A percentile compares a stretch with the other conserved stretches of the same genome.
phyloP scores from a whole-genome alignment of 2,329 filamentous ascomycete species.

The Fusarium hainanense region DNA sequence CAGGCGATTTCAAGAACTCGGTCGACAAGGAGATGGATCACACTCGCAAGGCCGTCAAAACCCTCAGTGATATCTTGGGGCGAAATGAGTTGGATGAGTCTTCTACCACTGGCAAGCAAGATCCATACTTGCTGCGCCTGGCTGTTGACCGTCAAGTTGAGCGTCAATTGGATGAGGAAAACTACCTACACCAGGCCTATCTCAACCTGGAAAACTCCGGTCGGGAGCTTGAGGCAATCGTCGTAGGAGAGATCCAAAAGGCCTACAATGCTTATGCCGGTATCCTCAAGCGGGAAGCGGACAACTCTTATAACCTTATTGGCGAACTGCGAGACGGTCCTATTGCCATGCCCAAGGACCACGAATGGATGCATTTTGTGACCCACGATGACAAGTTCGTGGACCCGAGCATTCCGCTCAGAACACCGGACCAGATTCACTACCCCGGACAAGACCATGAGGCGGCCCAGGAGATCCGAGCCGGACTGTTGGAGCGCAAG shows the following conservation, averaged over 20 bases:
- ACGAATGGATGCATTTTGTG: conserved; percentile 89
- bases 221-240: conserved; percentile 93
- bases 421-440: conserved; percentile 82
- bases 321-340: conserved; percentile 87
- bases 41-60: conserved; percentile 81
- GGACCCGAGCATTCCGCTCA: conserved; percentile 82
- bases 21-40: conserved; percentile 94
- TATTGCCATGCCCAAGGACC: conserved; percentile 91
- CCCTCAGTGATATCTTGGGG: conserved; percentile 83
- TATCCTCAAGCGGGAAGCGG: conserved; percentile 91
- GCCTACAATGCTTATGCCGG: conserved; percentile 94
- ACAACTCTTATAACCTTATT: conserved; percentile 79
- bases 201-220: conserved; percentile 94
- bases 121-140: conserved; percentile 88
- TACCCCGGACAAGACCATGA: conserved; percentile 93
- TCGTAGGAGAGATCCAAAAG: conserved; percentile 97
- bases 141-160: conserved; percentile 91
- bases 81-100: conserved; percentile 82
- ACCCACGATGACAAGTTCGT: conserved; percentile 86
- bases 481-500: conserved; percentile 94
- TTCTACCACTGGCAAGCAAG: conserved; percentile 81
- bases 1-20: conserved; percentile 95
- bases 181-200: conserved; percentile 96
- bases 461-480: conserved; percentile 83
- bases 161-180: conserved; percentile 94